Percentiles rank a stretch among this genome's conserved stretches.
These are phyloP conservation scores for Rhizodiscina lignyota DNA, from an alignment of 495 filamentous ascomycete genomes.

Conservation along the genomic window DNA sequence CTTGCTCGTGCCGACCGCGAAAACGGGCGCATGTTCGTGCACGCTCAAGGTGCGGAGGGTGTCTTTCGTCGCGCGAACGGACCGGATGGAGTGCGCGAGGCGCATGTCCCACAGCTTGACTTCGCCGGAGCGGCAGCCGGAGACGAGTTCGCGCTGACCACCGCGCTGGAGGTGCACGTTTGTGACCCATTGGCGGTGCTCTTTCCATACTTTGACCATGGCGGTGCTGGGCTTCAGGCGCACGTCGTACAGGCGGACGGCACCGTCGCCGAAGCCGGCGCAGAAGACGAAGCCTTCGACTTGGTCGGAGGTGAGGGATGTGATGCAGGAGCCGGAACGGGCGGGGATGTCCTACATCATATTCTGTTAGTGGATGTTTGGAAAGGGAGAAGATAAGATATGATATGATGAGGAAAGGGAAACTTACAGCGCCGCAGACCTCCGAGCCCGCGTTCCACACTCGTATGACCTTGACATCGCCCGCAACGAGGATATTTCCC, in stretches of 20 bases:
- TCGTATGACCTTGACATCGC: slow-evolving; percentile 86
- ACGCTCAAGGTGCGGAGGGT: slow-evolving; percentile 73
- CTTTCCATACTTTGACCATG: slow-evolving; percentile 92
- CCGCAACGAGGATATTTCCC: slow-evolving; percentile 81
- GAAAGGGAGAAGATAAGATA: background rate
- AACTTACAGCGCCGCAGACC: slow-evolving; percentile 59
- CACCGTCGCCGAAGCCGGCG: slow-evolving; percentile 94
- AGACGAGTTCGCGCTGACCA: slow-evolving; percentile 75
- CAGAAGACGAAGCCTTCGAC: slow-evolving; percentile 92
- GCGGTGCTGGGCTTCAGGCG: slow-evolving; percentile 61
- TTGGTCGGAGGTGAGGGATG: slow-evolving; percentile 87
- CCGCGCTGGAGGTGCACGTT: slow-evolving; percentile 96
- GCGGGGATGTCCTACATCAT: slow-evolving; percentile 84
- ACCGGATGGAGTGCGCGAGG: slow-evolving; percentile 55
- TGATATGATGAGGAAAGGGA: background rate
- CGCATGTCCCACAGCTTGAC: slow-evolving; percentile 95
- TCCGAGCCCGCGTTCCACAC: slow-evolving; percentile 93
- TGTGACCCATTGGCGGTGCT: slow-evolving; percentile 85
- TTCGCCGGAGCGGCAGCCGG: slow-evolving; percentile 75
- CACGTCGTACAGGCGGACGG: slow-evolving; percentile 85
- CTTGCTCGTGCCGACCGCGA: slow-evolving; percentile 66
- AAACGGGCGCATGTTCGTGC: slow-evolving; percentile 93
- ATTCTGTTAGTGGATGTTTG: too few relatives aligned
- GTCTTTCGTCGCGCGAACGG: slow-evolving; percentile 48
- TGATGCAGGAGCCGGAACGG: slow-evolving; percentile 89